These are phyloP conservation scores for Canavalia ensiformis DNA, from an alignment of 306 rosid species.

Conservation along the genomic window DNA sequence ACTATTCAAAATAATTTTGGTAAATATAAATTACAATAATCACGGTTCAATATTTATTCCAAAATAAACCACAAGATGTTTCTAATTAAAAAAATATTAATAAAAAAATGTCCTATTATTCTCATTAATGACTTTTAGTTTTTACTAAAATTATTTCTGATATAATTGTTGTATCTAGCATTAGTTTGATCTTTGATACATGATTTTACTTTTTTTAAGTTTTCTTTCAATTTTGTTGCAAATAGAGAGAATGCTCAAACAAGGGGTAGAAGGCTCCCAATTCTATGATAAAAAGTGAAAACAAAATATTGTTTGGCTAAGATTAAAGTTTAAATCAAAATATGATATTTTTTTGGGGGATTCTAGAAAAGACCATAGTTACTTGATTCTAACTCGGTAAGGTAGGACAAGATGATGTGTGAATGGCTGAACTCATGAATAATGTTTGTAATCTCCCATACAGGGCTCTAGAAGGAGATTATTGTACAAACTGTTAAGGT, in stretches of 20 bases:
- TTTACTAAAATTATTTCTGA: no score
- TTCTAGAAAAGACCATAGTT: neutral
- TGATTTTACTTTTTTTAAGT: neutral
- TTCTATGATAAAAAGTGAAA: neutral
- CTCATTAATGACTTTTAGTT: no score
- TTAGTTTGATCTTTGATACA: no score
- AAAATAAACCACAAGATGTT: no score
- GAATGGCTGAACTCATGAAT: slow-evolving; percentile 31
- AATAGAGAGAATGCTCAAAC: no score
- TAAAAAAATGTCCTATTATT: no score
- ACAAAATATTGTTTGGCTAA: slow-evolving; percentile 13
- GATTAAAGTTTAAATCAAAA: slow-evolving; percentile 1
- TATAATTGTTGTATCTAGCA: no score
- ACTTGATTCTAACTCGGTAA: neutral
- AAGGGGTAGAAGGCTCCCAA: neutral
- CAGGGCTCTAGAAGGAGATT: slow-evolving; percentile 11
- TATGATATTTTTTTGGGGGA: neutral
- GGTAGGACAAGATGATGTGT: slow-evolving; percentile 39
- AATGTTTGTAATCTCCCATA: slow-evolving; percentile 24
- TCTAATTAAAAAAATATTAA: no score
- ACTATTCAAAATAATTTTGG: neutral
- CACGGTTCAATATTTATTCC: neutral
- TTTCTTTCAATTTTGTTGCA: neutral
- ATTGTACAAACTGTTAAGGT: slow-evolving; percentile 23
- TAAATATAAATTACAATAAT: neutral